Percentiles rank a stretch among this genome's conserved stretches.
Evolutionary conservation across 78 protist species (phyloP).

Genomic region (Guillardia theta): DNA sequence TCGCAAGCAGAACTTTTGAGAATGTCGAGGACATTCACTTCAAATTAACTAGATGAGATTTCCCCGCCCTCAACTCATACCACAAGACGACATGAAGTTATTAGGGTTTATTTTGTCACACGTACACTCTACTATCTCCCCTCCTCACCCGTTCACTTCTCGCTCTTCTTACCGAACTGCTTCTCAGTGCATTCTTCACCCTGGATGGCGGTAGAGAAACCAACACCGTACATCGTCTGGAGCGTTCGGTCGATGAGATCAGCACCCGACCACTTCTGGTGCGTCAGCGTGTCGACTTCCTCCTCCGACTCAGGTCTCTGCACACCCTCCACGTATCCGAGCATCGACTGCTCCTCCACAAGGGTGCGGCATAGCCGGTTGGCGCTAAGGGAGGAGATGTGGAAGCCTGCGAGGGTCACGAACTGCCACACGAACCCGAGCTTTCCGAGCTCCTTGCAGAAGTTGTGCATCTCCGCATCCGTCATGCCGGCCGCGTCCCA

Average conservation of each 20-base stretch:
- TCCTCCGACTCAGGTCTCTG: constrained; percentile 70
- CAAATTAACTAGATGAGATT: too few species aligned
- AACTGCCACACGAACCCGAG: constrained; percentile 91
- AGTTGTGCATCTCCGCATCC: constrained; percentile 51
- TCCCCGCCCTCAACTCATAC: too few species aligned
- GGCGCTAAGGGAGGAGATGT: constrained; percentile 61
- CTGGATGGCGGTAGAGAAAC: constrained; percentile 35
- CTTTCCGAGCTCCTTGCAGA: constrained; percentile 57
- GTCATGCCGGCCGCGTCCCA: constrained; percentile 87
- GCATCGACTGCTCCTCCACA: constrained; percentile 60
- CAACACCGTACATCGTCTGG: constrained; percentile 9
- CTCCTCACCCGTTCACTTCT: neutral
- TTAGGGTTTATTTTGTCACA: too few species aligned
- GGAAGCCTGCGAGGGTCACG: constrained; percentile 93
- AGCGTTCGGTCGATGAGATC: constrained; percentile 40
- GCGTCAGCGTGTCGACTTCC: constrained; percentile 65
- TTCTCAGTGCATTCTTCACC: constrained; percentile 37
- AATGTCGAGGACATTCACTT: too few species aligned
- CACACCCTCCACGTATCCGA: constrained; percentile 72
- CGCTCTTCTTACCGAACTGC: neutral
- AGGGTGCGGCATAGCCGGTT: constrained; percentile 63
- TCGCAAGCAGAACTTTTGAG: too few species aligned
- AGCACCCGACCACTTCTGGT: constrained; percentile 55
- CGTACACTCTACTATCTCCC: too few species aligned
- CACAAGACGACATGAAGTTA: too few species aligned